Evolutionary conservation across 1,284 basidiomycete genomes (phyloP).

Genomic region (Peniophora sp.): DNA sequence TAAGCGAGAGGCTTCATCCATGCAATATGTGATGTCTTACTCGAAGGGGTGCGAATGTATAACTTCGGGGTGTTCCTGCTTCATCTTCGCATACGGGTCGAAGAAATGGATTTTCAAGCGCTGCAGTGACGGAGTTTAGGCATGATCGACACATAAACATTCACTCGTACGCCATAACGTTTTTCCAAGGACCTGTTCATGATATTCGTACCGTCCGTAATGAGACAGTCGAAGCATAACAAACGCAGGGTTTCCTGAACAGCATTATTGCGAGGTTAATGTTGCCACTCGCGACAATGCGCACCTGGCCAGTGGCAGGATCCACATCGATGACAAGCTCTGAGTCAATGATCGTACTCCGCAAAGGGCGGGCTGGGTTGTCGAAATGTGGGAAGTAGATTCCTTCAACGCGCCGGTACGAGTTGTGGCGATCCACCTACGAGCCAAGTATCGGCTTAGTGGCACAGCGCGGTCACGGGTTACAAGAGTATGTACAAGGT

Average conservation of each 20-base stretch:
- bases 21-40: constrained; percentile 37
- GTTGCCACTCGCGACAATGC: constrained; percentile 8
- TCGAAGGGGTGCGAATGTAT: constrained; percentile 72
- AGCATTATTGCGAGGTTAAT: not conserved
- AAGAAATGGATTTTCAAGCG: constrained; percentile 80
- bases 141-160: constrained; percentile 4
- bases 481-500: constrained; percentile 53
- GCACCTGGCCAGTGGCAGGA: constrained; percentile 53
- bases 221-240: constrained; percentile 91
- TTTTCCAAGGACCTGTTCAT: constrained; percentile 79
- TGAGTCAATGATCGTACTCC: constrained; percentile 86
- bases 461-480: not conserved
- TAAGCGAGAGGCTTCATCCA: constrained; percentile 4
- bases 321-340: constrained; percentile 93
- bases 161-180: constrained; percentile 75
- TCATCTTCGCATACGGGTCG: constrained; percentile 71
- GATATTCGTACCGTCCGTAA: constrained; percentile 80
- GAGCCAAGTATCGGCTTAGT: not conserved
- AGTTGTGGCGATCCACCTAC: constrained; percentile 93
- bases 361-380: constrained; percentile 53
- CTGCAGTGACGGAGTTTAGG: too few relatives aligned
- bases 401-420: constrained; percentile 68
- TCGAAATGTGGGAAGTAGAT: constrained; percentile 88
- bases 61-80: constrained; percentile 62
- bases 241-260: constrained; percentile 71